Percentiles rank a stretch among this genome's conserved stretches.
Evolutionary conservation across 305 asterid genomes (phyloP).

Genomic region (Solanum aculeatissimum): DNA sequence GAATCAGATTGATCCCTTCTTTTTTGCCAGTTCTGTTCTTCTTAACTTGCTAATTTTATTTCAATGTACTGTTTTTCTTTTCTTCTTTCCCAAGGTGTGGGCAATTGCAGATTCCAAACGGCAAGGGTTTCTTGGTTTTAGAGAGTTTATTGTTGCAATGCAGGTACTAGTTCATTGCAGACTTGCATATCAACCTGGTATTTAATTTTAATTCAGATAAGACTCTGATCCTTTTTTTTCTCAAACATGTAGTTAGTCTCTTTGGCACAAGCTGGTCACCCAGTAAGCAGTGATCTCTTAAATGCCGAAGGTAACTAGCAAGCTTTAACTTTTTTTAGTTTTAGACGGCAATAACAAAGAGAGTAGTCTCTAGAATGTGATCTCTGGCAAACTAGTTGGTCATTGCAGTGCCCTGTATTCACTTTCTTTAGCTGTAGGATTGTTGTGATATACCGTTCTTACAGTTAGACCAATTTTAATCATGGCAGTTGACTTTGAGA

Average conservation of each 20-base stretch:
- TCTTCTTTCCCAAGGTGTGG: constrained; percentile 42
- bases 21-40: not conserved
- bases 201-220: not conserved
- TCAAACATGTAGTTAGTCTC: constrained; percentile 38
- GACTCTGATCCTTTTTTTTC: constrained; percentile 12
- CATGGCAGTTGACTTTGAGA: constrained; percentile 67
- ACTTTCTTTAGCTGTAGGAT: not conserved
- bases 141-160: constrained; percentile 60
- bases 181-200: not conserved
- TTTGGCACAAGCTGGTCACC: constrained; percentile 63
- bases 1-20: not conserved
- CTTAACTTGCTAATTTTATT: not conserved
- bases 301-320: constrained; percentile 31
- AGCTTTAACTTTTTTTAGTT: not conserved
- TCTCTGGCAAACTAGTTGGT: not conserved
- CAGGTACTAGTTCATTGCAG: constrained; percentile 34
- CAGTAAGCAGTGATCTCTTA: constrained; percentile 33
- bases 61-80: not conserved
- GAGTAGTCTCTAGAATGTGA: not conserved
- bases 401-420: not conserved
- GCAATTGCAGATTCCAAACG: constrained; percentile 76
- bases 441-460: not conserved
- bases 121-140: constrained; percentile 70
- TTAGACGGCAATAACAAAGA: not conserved
- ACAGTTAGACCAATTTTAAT: not conserved